Percentiles rank a stretch among this genome's conserved stretches.
Conservation (phyloP, 139 green algal genomes). For the Penium margaritaceum region DNA sequence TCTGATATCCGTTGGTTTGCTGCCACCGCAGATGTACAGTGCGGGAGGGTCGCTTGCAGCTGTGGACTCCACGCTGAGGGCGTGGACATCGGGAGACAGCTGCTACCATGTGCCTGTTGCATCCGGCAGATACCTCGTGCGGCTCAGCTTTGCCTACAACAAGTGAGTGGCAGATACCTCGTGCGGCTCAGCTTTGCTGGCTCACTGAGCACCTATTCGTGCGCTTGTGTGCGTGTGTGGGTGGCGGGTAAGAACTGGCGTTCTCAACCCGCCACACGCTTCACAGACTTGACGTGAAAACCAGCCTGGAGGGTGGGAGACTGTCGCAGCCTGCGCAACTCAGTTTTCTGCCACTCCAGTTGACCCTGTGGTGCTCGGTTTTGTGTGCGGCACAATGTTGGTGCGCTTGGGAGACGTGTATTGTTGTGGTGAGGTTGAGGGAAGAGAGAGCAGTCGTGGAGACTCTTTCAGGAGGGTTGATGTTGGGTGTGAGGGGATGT, state of each 20-base stretch:
- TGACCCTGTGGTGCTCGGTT: too few species aligned
- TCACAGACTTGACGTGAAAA: background rate
- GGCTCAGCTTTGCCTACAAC: slow-evolving; percentile 28
- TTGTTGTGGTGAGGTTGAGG: too few species aligned
- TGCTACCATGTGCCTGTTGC: slow-evolving; percentile 21
- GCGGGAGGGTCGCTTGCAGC: background rate
- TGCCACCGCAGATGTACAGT: background rate
- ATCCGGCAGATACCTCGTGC: slow-evolving; percentile 17
- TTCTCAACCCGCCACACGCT: background rate
- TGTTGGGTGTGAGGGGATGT: background rate
- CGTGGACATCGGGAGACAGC: slow-evolving; percentile 17
- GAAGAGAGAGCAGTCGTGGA: background rate
- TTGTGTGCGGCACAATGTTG: too few species aligned
- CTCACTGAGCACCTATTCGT: too few species aligned
- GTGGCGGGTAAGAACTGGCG: background rate
- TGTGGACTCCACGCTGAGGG: slow-evolving; percentile 9
- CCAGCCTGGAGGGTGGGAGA: too few species aligned
- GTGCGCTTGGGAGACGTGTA: too few species aligned
- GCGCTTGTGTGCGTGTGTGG: background rate
- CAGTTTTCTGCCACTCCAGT: too few species aligned
- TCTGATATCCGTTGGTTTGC: background rate
- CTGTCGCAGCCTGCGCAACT: too few species aligned
- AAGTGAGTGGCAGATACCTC: slow-evolving; percentile 1
- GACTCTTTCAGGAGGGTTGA: too few species aligned
- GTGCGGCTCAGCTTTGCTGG: too few species aligned